Percentiles rank a stretch among this genome's conserved stretches.
These are phyloP conservation scores for Colletotrichum sp. DNA, from an alignment of 2,329 filamentous ascomycete genomes.

Conservation along the genomic window DNA sequence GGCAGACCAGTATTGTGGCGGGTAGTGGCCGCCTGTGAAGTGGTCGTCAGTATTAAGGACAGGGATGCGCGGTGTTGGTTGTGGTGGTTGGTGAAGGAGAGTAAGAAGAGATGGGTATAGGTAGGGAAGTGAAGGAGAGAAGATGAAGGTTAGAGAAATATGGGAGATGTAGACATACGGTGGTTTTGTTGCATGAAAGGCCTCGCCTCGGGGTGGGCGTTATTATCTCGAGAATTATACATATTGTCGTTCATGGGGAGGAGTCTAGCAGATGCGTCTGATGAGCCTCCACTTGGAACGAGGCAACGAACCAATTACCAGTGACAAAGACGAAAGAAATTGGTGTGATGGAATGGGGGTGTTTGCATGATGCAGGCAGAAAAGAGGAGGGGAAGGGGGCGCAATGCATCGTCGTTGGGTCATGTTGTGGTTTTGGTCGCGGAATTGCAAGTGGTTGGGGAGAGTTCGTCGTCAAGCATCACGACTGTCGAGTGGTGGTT, in stretches of 20 bases:
- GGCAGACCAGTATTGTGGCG: constrained; percentile 22
- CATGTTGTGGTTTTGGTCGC: constrained; percentile 10
- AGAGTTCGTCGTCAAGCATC: neutral
- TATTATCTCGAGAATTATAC: constrained; percentile 3
- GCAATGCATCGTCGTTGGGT: constrained; percentile 2
- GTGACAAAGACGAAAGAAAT: neutral
- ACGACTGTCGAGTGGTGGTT: neutral
- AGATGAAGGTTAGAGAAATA: neutral
- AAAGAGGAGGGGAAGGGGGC: neutral
- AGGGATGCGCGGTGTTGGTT: neutral
- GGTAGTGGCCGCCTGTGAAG: constrained; percentile 20
- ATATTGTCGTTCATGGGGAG: constrained; percentile 1
- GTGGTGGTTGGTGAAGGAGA: neutral
- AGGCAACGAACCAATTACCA: constrained; percentile 1
- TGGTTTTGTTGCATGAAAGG: constrained; percentile 1
- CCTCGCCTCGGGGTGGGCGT: neutral
- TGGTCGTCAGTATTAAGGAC: constrained; percentile 18
- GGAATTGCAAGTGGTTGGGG: constrained; percentile 15
- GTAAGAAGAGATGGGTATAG: neutral
- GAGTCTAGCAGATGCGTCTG: neutral
- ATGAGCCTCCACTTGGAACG: constrained; percentile 11
- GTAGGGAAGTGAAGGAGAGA: neutral
- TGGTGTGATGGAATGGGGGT: neutral
- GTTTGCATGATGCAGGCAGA: constrained; percentile 5
- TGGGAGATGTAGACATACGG: constrained; percentile 2